Evolutionary conservation across 2,329 filamentous ascomycete species (phyloP).

Genomic region (Chaetoscypha palmicola): DNA sequence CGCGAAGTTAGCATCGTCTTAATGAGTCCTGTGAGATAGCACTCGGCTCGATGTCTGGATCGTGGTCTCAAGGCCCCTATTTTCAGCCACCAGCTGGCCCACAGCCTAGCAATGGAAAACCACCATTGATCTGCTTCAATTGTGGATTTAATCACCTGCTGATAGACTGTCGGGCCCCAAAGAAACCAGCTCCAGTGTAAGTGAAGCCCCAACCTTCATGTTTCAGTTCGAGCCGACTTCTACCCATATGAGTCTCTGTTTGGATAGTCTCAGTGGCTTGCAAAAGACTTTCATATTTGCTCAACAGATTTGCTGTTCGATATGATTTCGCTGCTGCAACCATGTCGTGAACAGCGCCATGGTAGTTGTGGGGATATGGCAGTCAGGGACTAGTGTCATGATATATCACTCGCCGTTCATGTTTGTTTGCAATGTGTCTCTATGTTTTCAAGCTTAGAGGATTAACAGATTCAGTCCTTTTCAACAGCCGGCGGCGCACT

Average conservation of each 20-base stretch:
- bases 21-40: not conserved
- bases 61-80: slow-evolving; percentile 22
- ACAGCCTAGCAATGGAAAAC: slow-evolving; percentile 16
- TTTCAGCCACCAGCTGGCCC: slow-evolving; percentile 10
- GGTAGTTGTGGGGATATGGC: no score
- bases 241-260: no score
- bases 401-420: no score
- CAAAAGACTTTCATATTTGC: no score
- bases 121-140: slow-evolving; percentile 44
- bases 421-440: no score
- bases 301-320: no score
- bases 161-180: slow-evolving; percentile 46
- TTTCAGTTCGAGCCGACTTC: not conserved
- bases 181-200: slow-evolving; percentile 44
- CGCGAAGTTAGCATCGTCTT: not conserved
- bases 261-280: no score
- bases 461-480: slow-evolving; percentile 19
- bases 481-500: slow-evolving; percentile 13
- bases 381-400: no score
- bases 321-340: no score
- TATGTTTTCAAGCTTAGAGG: no score
- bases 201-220: slow-evolving; percentile 23
- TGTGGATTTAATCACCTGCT: slow-evolving; percentile 46
- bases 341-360: no score
- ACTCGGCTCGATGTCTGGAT: slow-evolving; percentile 22